Base-by-base conservation (phyloP, 148 eudicot species). In the Vaccinium darrowii region DNA sequence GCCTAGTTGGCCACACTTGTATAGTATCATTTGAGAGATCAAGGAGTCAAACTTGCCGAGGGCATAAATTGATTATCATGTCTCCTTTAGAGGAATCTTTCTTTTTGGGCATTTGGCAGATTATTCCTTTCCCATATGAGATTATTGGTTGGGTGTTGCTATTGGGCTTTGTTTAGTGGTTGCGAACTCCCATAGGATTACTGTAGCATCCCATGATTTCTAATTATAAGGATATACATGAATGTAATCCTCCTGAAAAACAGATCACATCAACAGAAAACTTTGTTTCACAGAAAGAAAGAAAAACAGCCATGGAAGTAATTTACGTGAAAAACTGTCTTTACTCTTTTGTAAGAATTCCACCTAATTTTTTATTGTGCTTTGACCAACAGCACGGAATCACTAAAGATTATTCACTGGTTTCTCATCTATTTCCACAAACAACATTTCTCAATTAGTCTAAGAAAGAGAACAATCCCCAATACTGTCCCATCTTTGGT, bases 401-500 rank as follows among this genome's bases (percentile, higher is more conserved):
- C 43, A 60, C 21, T 27, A 10, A 81, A 43, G 73, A 69, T 69
- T n/a, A 19, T 12, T 47, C 43, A 63, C 3, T 51, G 27, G 60
- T 67, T 65, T 49, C 76, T 69, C 60, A 82, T 67, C 76, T 84
- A 51, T 60, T 84, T 77, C 51, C 52, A 11, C 6, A 49, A 81
- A 27, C 49, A 23, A 81, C 30, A 36, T 5, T 72, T 65, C 82
- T 39, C 79, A 80, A 51, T 83, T 60, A 69, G 54, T 69, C 67
- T 76, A 79, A 57, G 78, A 57, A 51, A 74, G 43, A 80, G 79
- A 56, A 16, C 79, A 77, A 4, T 27, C 76, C 25, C 84, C 63
- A 57, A 74, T 83, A 87, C 63, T 81, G 80, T 83, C 86, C 86
- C 87, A 82, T 84, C 88, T 85, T 81, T 76, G 86, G 52, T 88